A percentile compares a stretch with the other conserved stretches of the same genome.
These are phyloP conservation scores for Torulaspora pretoriensis DNA, from an alignment of 1,139 yeast genomes.

Conservation along the genomic window DNA sequence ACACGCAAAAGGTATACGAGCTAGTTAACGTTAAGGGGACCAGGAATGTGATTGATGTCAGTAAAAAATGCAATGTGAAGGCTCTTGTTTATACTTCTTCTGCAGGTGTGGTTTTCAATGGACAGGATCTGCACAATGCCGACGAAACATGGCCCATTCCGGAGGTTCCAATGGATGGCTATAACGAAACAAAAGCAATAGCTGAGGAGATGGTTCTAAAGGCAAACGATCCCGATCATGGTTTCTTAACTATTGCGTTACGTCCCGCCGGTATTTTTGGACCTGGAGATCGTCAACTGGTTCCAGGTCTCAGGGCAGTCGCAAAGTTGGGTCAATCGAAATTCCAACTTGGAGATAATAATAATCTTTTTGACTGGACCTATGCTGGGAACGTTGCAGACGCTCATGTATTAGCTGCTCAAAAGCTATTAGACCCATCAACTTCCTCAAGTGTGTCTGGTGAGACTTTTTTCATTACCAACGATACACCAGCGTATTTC, in stretches of 20 bases:
- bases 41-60: conserved; percentile 61
- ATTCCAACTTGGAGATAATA: conserved; percentile 91
- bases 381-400: conserved; percentile 99
- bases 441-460: conserved; percentile 58
- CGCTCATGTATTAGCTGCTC: conserved; percentile 89
- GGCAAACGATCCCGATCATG: conserved; percentile 54
- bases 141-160: conserved; percentile 96
- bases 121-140: conserved; percentile 83
- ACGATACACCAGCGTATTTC: conserved; percentile 91
- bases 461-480: conserved; percentile 83
- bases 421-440: conserved; percentile 53
- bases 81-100: conserved; percentile 93
- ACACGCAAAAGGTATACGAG: conserved; percentile 71
- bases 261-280: conserved; percentile 99
- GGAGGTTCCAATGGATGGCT: conserved; percentile 88
- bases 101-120: conserved; percentile 95
- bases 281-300: conserved; percentile 95
- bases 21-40: conserved; percentile 94
- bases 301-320: conserved; percentile 85
- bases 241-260: conserved; percentile 71
- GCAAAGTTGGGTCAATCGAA: conserved; percentile 83
- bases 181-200: conserved; percentile 88
- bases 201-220: conserved; percentile 81
- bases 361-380: conserved; percentile 92
- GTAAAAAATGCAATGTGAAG: conserved; percentile 49